Base-by-base conservation (phyloP, 371 early-diverging fungal genomes). In the Mucor piriformis region DNA sequence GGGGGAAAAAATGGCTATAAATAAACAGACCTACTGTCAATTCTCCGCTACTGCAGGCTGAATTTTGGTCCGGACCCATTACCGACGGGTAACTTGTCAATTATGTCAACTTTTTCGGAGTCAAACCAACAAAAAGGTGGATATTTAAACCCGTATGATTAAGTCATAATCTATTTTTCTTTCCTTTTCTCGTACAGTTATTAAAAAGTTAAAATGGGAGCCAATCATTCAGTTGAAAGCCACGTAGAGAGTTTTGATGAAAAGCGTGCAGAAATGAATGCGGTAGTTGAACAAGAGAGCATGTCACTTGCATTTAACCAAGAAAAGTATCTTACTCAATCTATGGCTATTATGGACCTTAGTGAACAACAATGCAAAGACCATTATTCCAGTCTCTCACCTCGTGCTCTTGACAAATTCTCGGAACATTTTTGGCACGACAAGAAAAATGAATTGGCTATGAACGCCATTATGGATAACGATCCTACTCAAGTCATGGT, bases 381-480 rank as follows among this genome's bases (percentile, higher is more conserved):
- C 25, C 63, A 66, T 37, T 72, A 64, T 54, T 58, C 72, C 23
- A 55, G 55, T 29, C 15, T 79, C 2, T 67, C 76, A 6, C 24
- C 63, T n/a, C 66, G 67, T 8, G 61, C 51, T 18, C 54, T 80
- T 8, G 54, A 54, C 2, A 67, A 72, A 15, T 77, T 69, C 54
- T 75, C 83, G 25, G 53, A 73, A 6, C 67, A 67, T 37, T 89
- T 90, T 57, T 73, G 76, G 54, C 76, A 81, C 21, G 86, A 89
- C 24, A 66, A 77, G 53, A 91, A 88, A 77, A 91, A 88, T 74
- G 57, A 59, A 37, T 65, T 91, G 38, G 86, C 87, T 10, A 78
- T 84, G 66, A 87, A 88, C 63, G 88, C 89, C 1, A 64, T 88
- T 11, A 79, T 82, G 40, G 76, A 72, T 24, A 77, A 83, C 50